Evolutionary conservation across 1,139 yeast genomes (phyloP), one percentile per base, ranked within the genome.

Genomic region (Debaryomyces sp.): DNA sequence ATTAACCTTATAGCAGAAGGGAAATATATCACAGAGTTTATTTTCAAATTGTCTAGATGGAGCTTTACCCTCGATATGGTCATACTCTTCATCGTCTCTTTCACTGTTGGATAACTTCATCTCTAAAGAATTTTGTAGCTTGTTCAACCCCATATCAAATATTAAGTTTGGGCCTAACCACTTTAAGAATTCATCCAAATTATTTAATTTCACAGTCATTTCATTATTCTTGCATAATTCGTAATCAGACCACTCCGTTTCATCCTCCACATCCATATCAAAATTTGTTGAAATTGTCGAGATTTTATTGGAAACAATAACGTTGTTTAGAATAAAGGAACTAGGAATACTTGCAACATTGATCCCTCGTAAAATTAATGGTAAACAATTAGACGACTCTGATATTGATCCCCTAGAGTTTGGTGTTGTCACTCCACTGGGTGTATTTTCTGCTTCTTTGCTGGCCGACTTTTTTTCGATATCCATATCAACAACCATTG

Each of bases 341-440:
- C 71, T 68, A 0, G 92, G 91, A 12, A 86, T 80, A 0, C 87
- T 78, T 34, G 77, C 71, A 0, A 84, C 71, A 32, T 87, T 84
- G 50, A 85, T 78, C 41, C 84, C 81, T 49, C 91, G 66, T 36
- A 86, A 62, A 17, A 86, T 73, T 61, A 86, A 81, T 1, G 90
- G 91, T 34, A 85, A 63, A 60, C 84, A 82, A 55, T 83, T 85
- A 1, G 78, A 69, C 0, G 80, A 69, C 47, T 75, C 80, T 1
- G 68, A 56, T 6, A 60, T 55, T 17, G 45, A 24, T 4, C 52
- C 46, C 38, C 59, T 58, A 8, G 46, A 29, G 4, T 30, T 41
- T 4, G 43, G 43, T 5, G 43, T 41, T 10, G 36, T 41, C n/a
- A 41, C 30, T 7, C 36, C 33, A 21, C 43, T 41, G 9, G 34